phyloP scores from a whole-genome alignment of 495 filamentous ascomycete genomes.

The Penicillium flavigenum region DNA sequence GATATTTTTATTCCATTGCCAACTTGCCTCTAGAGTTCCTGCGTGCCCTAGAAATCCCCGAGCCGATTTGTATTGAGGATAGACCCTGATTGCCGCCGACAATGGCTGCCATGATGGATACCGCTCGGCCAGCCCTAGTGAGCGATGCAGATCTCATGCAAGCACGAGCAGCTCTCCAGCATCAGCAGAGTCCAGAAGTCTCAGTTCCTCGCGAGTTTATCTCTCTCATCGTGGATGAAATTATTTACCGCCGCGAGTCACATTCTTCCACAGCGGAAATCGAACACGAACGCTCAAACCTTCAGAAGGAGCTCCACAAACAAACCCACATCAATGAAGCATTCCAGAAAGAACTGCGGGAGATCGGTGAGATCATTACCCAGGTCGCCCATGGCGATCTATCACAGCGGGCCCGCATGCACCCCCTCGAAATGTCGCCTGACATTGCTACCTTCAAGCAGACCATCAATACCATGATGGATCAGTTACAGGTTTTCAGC shows the following conservation, averaged over 20 bases:
- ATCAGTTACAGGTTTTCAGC: conserved; percentile 89
- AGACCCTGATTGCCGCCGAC: neutral
- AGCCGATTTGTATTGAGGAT: neutral
- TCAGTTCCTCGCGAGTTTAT: conserved; percentile 60
- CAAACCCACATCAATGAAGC: conserved; percentile 91
- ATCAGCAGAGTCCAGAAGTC: conserved; percentile 63
- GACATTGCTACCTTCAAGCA: conserved; percentile 93
- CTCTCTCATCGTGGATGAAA: conserved; percentile 51
- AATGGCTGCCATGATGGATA: conserved; percentile 27
- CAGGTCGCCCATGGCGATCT: conserved; percentile 87
- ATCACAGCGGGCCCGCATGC: conserved; percentile 87
- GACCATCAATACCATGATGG: conserved; percentile 91
- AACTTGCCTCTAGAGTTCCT: neutral
- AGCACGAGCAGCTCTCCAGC: conserved; percentile 63
- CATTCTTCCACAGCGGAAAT: conserved; percentile 31
- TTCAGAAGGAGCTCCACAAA: conserved; percentile 84
- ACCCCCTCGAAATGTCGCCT: conserved; percentile 87
- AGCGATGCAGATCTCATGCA: conserved; percentile 63
- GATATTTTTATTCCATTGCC: neutral
- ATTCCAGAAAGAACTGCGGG: conserved; percentile 86
- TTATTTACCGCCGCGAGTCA: conserved; percentile 37
- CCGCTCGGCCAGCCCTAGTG: conserved; percentile 30
- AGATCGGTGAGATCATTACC: conserved; percentile 90
- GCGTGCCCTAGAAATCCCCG: neutral
- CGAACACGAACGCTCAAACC: conserved; percentile 51